Conservation (phyloP, 805 yeast species). For the Yamadazyma scolyti region DNA sequence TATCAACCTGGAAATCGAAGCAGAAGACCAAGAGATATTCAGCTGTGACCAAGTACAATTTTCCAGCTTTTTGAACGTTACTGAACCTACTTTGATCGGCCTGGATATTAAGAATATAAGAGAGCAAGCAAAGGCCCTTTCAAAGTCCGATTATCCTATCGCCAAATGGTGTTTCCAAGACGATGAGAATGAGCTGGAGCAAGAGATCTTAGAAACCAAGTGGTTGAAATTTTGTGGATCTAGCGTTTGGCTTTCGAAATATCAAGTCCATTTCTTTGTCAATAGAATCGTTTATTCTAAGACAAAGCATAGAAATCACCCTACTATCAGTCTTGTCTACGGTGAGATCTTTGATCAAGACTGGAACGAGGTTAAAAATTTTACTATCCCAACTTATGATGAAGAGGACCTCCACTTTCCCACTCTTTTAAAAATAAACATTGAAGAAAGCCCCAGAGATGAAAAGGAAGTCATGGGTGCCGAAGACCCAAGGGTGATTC, state of each 20-base stretch:
- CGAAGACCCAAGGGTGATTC: conserved; percentile 16
- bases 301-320: conserved; percentile 22
- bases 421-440: conserved; percentile 10
- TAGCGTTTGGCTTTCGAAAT: conserved; percentile 46
- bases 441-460: conserved; percentile 6
- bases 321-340: conserved; percentile 36
- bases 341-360: conserved; percentile 41
- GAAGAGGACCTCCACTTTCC: conserved; percentile 10
- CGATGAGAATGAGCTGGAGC: conserved; percentile 1
- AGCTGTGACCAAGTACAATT: conserved; percentile 1
- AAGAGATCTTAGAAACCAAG: conserved; percentile 14
- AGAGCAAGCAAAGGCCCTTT: conserved; percentile 1
- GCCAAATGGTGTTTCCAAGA: conserved; percentile 6
- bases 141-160: conserved; percentile 4
- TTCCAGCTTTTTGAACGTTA: not conserved
- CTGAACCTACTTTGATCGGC: conserved; percentile 1
- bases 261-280: conserved; percentile 43
- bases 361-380: conserved; percentile 40
- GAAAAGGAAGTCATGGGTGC: conserved; percentile 9
- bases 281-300: conserved; percentile 36
- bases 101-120: conserved; percentile 2
- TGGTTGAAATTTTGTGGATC: conserved; percentile 50
- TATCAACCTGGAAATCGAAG: conserved; percentile 1
- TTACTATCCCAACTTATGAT: conserved; percentile 15
- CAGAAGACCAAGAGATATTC: not conserved